phyloP scores from a whole-genome alignment of 768 basidiomycete species.

The Leucosporidium creatinivorum region DNA sequence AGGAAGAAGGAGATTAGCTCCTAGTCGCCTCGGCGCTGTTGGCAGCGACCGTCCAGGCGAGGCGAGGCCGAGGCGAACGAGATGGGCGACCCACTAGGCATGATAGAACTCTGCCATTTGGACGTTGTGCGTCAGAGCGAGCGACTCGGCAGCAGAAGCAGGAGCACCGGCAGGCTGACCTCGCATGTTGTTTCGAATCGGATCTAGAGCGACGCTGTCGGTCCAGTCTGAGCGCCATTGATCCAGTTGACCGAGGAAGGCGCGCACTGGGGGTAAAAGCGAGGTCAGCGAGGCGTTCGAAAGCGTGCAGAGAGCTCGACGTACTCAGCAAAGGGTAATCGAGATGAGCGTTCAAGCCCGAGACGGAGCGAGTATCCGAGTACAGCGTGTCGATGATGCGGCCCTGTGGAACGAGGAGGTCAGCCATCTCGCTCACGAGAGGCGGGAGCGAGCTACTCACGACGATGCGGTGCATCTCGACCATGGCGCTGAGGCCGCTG shows the following conservation, averaged over 20 bases:
- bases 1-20: slow-evolving; percentile 58
- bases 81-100: slow-evolving; percentile 4
- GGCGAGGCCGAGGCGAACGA: too few species aligned
- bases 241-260: slow-evolving; percentile 69
- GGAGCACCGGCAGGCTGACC: background rate
- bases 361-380: slow-evolving; percentile 59
- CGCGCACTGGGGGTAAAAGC: slow-evolving; percentile 57
- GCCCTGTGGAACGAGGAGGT: background rate
- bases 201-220: background rate
- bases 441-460: slow-evolving; percentile 48
- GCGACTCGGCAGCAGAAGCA: background rate
- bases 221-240: slow-evolving; percentile 56
- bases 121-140: background rate
- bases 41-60: too few species aligned
- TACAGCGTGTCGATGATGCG: slow-evolving; percentile 84
- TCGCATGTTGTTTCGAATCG: slow-evolving; percentile 1
- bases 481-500: slow-evolving; percentile 61
- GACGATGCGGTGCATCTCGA: slow-evolving; percentile 42
- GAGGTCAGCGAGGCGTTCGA: background rate
- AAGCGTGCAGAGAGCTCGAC: background rate
- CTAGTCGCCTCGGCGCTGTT: too few species aligned
- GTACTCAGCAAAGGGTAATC: slow-evolving; percentile 57
- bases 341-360: slow-evolving; percentile 72
- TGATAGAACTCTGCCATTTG: slow-evolving; percentile 21
- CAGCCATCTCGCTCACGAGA: background rate